phyloP scores from a whole-genome alignment of 1,284 basidiomycete species.

The Cystobasidium slooffiae region DNA sequence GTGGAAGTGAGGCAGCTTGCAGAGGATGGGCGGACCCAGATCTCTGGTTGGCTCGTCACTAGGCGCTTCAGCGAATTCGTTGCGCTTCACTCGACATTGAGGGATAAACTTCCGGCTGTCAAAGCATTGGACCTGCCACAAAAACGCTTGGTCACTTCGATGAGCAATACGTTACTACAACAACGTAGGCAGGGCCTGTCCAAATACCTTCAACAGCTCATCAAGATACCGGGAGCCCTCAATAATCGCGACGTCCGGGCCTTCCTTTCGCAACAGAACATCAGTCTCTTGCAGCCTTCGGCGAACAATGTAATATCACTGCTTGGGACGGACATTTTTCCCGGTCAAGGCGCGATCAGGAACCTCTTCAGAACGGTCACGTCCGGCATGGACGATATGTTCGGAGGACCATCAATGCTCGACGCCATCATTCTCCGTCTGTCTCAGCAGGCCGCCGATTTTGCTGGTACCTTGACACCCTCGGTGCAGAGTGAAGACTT shows the following conservation, averaged over 20 bases:
- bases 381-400: slow-evolving; percentile 89
- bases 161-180: slow-evolving; percentile 81
- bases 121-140: slow-evolving; percentile 81
- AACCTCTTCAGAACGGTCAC: slow-evolving; percentile 84
- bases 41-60: slow-evolving; percentile 87
- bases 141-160: slow-evolving; percentile 80
- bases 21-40: slow-evolving; percentile 68
- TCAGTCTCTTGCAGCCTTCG: slow-evolving; percentile 47
- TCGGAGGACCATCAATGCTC: slow-evolving; percentile 89
- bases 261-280: slow-evolving; percentile 79
- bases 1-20: slow-evolving; percentile 85
- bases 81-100: slow-evolving; percentile 79
- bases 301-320: slow-evolving; percentile 3
- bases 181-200: slow-evolving; percentile 76
- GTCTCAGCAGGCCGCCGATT: slow-evolving; percentile 82
- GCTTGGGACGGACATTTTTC: slow-evolving; percentile 58
- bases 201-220: slow-evolving; percentile 76
- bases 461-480: slow-evolving; percentile 67
- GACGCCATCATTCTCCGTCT: slow-evolving; percentile 89
- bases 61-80: slow-evolving; percentile 93
- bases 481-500: slow-evolving; percentile 77
- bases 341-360: slow-evolving; percentile 72
- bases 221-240: slow-evolving; percentile 68
- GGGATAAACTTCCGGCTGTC: slow-evolving; percentile 71
- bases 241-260: slow-evolving; percentile 78